Conservation (phyloP, 352 stramenopile genomes). For the Globisporangium emineosum region DNA sequence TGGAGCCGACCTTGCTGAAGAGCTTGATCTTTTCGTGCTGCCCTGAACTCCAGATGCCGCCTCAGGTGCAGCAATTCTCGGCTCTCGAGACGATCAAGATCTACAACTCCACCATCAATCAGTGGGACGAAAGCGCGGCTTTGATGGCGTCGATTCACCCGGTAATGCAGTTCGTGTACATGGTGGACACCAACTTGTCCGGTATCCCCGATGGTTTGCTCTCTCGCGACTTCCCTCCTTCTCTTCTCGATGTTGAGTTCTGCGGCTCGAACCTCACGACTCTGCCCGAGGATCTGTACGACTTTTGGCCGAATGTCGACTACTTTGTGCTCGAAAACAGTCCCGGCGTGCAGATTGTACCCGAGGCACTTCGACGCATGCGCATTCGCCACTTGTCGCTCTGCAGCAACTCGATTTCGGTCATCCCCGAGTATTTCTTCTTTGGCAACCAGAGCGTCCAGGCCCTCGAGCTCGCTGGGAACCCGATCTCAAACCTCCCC, state of each 20-base stretch:
- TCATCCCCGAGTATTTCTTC: neutral
- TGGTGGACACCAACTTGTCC: slow-evolving; percentile 5
- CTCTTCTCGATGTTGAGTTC: slow-evolving; percentile 8
- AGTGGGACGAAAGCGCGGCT: neutral
- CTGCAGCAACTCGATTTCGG: slow-evolving; percentile 11
- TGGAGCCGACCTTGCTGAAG: neutral
- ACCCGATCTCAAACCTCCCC: slow-evolving; percentile 2
- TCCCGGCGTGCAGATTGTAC: neutral
- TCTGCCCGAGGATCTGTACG: slow-evolving; percentile 1
- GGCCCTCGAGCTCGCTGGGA: slow-evolving; percentile 8
- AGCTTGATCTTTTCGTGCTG: slow-evolving; percentile 13
- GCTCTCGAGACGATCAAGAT: slow-evolving; percentile 9
- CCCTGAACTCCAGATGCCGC: slow-evolving; percentile 4
- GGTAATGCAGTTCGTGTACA: slow-evolving; percentile 6
- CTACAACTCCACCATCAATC: slow-evolving; percentile 5
- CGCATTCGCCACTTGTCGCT: slow-evolving; percentile 5
- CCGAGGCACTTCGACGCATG: slow-evolving; percentile 4
- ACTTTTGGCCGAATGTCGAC: slow-evolving; percentile 8
- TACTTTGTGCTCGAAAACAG: slow-evolving; percentile 15
- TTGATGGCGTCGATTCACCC: neutral
- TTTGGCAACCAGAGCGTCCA: slow-evolving; percentile 5
- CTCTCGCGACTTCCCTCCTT: slow-evolving; percentile 9
- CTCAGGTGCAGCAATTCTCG: neutral
- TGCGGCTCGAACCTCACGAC: slow-evolving; percentile 6
- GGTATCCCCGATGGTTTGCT: neutral